Evolutionary conservation across 2,329 filamentous ascomycete genomes (phyloP).

Genomic region (Catunica adiposa): DNA sequence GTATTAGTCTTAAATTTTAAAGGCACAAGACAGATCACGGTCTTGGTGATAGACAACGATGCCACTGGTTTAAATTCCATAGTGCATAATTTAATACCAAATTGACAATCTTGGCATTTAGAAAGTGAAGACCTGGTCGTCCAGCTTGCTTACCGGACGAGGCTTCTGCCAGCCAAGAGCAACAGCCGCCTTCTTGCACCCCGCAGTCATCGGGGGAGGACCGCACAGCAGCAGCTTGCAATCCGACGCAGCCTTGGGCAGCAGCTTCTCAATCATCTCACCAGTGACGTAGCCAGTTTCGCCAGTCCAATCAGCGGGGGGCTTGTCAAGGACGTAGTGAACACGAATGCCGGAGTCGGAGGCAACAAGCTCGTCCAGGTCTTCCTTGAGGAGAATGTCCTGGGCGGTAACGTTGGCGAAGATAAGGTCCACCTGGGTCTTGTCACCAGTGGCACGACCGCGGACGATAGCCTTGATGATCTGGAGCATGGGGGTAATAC

Average conservation of each 20-base stretch:
- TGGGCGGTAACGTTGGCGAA: conserved; percentile 91
- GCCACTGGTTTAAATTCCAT: too few species aligned
- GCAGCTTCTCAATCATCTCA: conserved; percentile 79
- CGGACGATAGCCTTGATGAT: conserved; percentile 80
- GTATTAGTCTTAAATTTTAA: not conserved
- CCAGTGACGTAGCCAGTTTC: conserved; percentile 88
- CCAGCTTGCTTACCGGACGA: conserved; percentile 86
- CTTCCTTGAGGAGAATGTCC: conserved; percentile 86
- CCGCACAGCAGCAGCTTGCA: conserved; percentile 92
- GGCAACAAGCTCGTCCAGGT: conserved; percentile 62
- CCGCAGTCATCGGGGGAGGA: conserved; percentile 89
- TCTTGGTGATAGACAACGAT: too few species aligned
- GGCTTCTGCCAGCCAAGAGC: conserved; percentile 83
- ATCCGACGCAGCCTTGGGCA: conserved; percentile 69
- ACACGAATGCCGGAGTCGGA: conserved; percentile 72
- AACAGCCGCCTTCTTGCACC: conserved; percentile 91
- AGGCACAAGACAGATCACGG: not conserved
- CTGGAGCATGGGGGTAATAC: conserved; percentile 97
- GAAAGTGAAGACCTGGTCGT: conserved; percentile 97
- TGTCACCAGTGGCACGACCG: conserved; percentile 62
- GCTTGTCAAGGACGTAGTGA: conserved; percentile 93
- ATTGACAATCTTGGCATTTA: conserved; percentile 17
- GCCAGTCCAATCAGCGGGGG: conserved; percentile 78
- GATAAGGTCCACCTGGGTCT: conserved; percentile 80
- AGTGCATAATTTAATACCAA: not conserved